Base-by-base conservation (phyloP, 805 yeast species). In the Candida tammaniensis region DNA sequence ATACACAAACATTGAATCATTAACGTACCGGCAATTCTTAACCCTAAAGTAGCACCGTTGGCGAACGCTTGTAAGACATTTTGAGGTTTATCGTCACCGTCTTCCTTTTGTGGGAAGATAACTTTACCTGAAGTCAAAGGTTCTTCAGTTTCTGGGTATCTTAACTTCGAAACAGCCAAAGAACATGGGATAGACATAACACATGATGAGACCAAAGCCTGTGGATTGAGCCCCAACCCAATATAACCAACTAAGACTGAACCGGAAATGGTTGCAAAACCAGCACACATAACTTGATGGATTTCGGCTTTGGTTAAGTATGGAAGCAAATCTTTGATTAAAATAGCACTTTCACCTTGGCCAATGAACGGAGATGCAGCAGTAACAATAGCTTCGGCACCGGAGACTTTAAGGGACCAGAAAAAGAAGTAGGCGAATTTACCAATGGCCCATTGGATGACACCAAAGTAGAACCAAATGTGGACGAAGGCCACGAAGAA, bases 151-250 rank as follows among this genome's bases (percentile, higher is more conserved):
- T 78, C 84, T 11, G 84, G 84, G 42, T 57, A 61, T 50, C 83
- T 68, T 41, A 78, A 61, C 47, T 78, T 78, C 11, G 82, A 72
- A 15, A 76, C 73, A 3, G 82, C 80, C 39, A 78, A 57, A 6
- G 81, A 71, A 24, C 80, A 80, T 5, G 84, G 84, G 50, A 78
- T 76, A 2, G 82, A 76, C 84, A 78, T 78, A 34, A 78, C 79
- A 63, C 84, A 78, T 18, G 81, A 72, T n/a, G 80, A 72, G 12
- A 78, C 75, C 49, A 78, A 63, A 5, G 81, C 82, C 45, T 76
- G 80, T 2, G 83, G 66, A 45, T 74, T 76, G 45, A 78, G 67
- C 21, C 84, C 84, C 53, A 78, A 62, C 4, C 80, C 78, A 39
- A 78, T 74, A 52, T 78, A 78, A 7, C 81, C 72, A 3, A 77